Percentiles rank a stretch among this genome's conserved stretches.
phyloP scores from a whole-genome alignment of 2,329 filamentous ascomycete genomes.

The Pseudogymnoascus verrucosus region DNA sequence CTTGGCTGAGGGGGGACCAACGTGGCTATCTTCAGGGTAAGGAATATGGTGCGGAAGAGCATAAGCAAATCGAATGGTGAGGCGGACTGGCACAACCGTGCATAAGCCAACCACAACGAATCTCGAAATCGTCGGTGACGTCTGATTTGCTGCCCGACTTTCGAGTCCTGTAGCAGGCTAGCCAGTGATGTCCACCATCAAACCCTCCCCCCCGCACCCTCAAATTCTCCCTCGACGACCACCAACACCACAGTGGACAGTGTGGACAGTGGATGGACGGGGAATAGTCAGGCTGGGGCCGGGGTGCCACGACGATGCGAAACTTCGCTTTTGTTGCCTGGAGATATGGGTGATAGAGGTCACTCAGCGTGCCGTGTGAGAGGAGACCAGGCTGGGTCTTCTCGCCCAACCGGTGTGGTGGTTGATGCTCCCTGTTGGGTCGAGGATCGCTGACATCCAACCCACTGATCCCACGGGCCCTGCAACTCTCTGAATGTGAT shows the following conservation, averaged over 20 bases:
- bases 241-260: neutral
- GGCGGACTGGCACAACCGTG: constrained; percentile 2
- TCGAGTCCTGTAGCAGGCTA: neutral
- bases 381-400: neutral
- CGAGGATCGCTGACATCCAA: neutral
- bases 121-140: neutral
- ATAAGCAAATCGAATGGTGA: neutral
- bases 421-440: neutral
- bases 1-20: neutral
- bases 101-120: neutral
- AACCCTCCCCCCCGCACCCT: neutral
- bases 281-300: neutral
- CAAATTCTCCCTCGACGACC: neutral
- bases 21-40: neutral
- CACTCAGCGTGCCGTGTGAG: neutral
- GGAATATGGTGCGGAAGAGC: neutral
- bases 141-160: constrained; percentile 6
- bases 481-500: neutral
- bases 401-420: neutral
- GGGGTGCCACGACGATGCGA: neutral
- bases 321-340: neutral
- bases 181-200: neutral
- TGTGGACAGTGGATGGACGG: neutral
- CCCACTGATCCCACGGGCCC: neutral
- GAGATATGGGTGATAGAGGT: neutral